Base-by-base conservation (phyloP, 805 yeast genomes). In the Yarrowia yakushimensis region DNA sequence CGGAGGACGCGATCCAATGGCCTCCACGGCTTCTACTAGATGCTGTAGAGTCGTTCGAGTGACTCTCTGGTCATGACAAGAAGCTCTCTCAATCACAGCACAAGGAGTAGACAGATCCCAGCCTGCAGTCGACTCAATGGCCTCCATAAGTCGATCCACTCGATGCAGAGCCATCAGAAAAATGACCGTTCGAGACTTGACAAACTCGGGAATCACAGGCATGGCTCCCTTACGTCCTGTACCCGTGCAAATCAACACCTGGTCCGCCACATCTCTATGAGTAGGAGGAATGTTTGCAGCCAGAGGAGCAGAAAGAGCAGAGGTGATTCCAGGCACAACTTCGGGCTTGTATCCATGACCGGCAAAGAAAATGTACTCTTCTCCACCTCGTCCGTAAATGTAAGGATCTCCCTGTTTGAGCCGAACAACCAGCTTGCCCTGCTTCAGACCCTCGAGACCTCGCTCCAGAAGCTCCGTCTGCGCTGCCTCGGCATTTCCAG, bases 391-490 rank as follows among this genome's bases (percentile, higher is more conserved):
- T 3, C 98, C 98, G 72, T 90, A 93, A 31, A 93, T 88, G 73
- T 90, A 93, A 10, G 98, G 98, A 72, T 93, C 98, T 33, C 98
- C 98, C 75, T 93, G 98, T 73, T 93, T 93, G 67, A 93, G 80
- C 64, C 98, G 79, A 2, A 93, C 96, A 1, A 93, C 97, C 63
- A 83, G 84, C 69, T 83, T 79, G 15, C 97, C 97, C 59, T 79
- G 73, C 27, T 77, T 66, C 25, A 90, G 72, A 0, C 85, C 86
- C 33, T 79, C 80, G 17, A 93, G 74, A 0, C 97, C 97, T 66
- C 86, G 72, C n/a, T 79, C 77, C 33, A 90, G 76, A 45, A 93
- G 79, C 73, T 93, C 97, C 64, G 87, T 81, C 73, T 93, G 98
- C 0, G 98, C 98, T 52, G 82, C 81, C 69, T 91, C 97, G 0